These are phyloP conservation scores for Styphnolobium japonicum DNA, from an alignment of 306 rosid species.

Conservation along the genomic window DNA sequence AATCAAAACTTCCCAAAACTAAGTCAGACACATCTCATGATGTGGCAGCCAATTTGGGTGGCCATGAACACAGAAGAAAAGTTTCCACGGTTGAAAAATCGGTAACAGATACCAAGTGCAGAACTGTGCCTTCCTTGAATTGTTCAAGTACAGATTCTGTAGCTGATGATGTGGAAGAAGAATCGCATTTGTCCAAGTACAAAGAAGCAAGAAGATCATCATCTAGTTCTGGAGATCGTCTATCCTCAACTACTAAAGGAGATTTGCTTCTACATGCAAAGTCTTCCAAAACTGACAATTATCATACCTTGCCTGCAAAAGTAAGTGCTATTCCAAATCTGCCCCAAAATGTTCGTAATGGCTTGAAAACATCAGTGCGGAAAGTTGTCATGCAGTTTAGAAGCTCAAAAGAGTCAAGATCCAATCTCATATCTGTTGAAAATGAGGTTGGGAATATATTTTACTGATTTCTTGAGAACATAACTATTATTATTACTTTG, in stretches of 20 bases:
- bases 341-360: constrained; percentile 58
- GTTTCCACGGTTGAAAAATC: constrained; percentile 40
- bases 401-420: constrained; percentile 55
- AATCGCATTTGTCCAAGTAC: constrained; percentile 18
- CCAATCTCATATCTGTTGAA: constrained; percentile 32
- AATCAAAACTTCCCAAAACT: constrained; percentile 34
- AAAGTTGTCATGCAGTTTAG: constrained; percentile 78
- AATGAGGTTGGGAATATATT: constrained; percentile 45
- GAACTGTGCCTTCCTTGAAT: constrained; percentile 30
- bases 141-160: constrained; percentile 24
- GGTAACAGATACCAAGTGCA: constrained; percentile 38
- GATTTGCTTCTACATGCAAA: constrained; percentile 39
- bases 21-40: constrained; percentile 42
- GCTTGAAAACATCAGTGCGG: constrained; percentile 61
- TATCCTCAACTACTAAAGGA: constrained; percentile 37
- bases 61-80: constrained; percentile 47
- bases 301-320: constrained; percentile 49
- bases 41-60: constrained; percentile 26
- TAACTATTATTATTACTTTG: background rate
- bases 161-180: constrained; percentile 38
- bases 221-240: constrained; percentile 33
- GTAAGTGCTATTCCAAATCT: constrained; percentile 35
- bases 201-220: constrained; percentile 45
- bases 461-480: constrained; percentile 21
- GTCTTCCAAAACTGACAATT: constrained; percentile 43